Conservation (phyloP, 1,284 basidiomycete genomes). For the Trichosporon sp. region DNA sequence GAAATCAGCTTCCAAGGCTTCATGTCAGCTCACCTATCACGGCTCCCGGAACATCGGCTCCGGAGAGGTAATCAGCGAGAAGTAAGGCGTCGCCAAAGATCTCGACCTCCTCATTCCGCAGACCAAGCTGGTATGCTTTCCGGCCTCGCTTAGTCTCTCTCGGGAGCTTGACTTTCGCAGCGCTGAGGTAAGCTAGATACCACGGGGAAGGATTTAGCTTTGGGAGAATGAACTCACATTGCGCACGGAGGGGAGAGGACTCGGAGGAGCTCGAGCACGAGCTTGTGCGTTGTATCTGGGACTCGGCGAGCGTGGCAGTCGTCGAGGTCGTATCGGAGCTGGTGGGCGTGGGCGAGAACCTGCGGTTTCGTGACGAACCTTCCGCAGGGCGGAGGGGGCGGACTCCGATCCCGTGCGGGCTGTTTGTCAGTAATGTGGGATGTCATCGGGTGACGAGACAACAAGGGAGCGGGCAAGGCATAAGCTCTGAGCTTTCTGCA, state of each 20-base stretch:
- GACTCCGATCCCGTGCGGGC: background rate
- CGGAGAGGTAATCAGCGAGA: background rate
- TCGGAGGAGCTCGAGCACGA: background rate
- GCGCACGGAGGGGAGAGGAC: background rate
- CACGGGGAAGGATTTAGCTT: background rate
- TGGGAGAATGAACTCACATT: background rate
- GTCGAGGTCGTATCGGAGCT: background rate
- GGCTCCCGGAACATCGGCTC: background rate
- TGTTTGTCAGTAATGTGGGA: background rate
- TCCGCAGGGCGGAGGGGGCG: background rate
- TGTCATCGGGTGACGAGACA: no score
- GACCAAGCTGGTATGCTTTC: slow-evolving; percentile 2
- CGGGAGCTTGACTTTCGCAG: background rate
- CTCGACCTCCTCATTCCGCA: background rate
- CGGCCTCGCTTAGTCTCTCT: background rate
- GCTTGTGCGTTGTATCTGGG: background rate
- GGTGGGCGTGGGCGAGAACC: background rate
- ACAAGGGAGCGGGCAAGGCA: no score
- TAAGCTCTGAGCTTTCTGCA: no score
- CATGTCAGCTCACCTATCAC: background rate
- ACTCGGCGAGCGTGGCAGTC: background rate
- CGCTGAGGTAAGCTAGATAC: background rate
- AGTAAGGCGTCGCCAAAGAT: background rate
- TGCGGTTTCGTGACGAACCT: background rate
- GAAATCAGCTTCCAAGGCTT: background rate